phyloP scores from a whole-genome alignment of 768 basidiomycete species.

The Amylocystis lapponica region DNA sequence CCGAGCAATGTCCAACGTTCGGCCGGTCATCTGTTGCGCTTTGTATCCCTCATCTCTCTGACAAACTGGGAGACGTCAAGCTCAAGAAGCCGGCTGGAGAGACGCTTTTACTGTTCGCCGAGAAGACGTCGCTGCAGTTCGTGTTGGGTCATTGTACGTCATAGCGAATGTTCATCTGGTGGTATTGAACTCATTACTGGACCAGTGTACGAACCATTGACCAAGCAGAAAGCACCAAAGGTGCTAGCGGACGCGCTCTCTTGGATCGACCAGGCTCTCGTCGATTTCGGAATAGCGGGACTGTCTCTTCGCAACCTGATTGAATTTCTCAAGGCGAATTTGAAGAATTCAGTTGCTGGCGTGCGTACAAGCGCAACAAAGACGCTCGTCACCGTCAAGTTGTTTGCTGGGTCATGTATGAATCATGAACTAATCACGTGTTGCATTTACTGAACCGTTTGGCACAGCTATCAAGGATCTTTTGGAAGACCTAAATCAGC shows the following conservation, averaged over 20 bases:
- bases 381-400: conserved; percentile 81
- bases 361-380: conserved; percentile 94
- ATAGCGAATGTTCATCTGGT: conserved; percentile 1
- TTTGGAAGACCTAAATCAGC: conserved; percentile 90
- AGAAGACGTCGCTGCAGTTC: conserved; percentile 92
- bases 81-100: conserved; percentile 96
- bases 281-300: conserved; percentile 89
- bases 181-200: conserved; percentile 13
- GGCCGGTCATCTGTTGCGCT: conserved; percentile 81
- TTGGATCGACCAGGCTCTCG: conserved; percentile 83
- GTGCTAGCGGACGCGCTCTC: conserved; percentile 84
- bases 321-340: conserved; percentile 79
- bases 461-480: conserved; percentile 81
- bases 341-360: conserved; percentile 91
- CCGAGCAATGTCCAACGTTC: conserved; percentile 77
- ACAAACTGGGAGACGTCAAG: conserved; percentile 95
- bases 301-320: conserved; percentile 79
- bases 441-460: no score
- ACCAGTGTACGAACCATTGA: conserved; percentile 86
- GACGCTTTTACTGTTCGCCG: conserved; percentile 73
- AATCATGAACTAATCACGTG: no score
- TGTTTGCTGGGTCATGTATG: conserved; percentile 87
- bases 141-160: conserved; percentile 82
- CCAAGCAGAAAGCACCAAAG: conserved; percentile 96
- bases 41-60: conserved; percentile 73